Evolutionary conservation across 345 rosid species (phyloP), one percentile per base, ranked within the genome.

Genomic region (Clarkia xantiana): DNA sequence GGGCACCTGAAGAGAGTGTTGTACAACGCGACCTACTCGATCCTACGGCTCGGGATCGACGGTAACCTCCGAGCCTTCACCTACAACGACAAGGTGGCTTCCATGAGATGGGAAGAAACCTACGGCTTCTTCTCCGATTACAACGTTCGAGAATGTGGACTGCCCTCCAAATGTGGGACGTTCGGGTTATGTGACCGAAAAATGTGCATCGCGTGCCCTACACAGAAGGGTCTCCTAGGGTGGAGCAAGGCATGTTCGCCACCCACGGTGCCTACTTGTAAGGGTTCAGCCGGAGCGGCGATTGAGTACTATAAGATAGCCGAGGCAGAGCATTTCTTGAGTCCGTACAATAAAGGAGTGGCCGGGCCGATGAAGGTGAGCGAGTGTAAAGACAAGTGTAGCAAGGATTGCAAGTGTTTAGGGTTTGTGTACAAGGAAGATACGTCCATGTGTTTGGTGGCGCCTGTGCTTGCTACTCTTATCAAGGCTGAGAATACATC

Each of bases 181-280:
- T 65, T 82, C 16, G 78, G 84, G 13, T 14, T 79, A 10, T 76
- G 81, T 20, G 69, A 63, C 39, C 65, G 71, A 11, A 67, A 51
- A 49, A 77, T 70, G 18, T 82, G 86, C 3, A 71, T 79, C 47
- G 79, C 71, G 2, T 76, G 86, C 59, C 91, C 77, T 6, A 50
- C 64, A 0, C 63, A 68, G 0, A 60, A 4, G 0, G 76, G 81
- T 40, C 56, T 82, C 2, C 0, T 56, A 51, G 77, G 80, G 0
- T 79, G 81, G 80, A 66, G 59, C 62, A 60, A 18, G 39, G 22
- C 52, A 12, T 79, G 86, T 56, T 34, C 43, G 13, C 47, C 71
- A 0, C 12, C 60, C 18, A 67, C 56, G 42, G 9, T 52, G 45
- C 17, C 54, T 18, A 59, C 57, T 45, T 74, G 84, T 52, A 46